Conservation (phyloP, 257 asterid species). For the Oldenlandia corymbosa region DNA sequence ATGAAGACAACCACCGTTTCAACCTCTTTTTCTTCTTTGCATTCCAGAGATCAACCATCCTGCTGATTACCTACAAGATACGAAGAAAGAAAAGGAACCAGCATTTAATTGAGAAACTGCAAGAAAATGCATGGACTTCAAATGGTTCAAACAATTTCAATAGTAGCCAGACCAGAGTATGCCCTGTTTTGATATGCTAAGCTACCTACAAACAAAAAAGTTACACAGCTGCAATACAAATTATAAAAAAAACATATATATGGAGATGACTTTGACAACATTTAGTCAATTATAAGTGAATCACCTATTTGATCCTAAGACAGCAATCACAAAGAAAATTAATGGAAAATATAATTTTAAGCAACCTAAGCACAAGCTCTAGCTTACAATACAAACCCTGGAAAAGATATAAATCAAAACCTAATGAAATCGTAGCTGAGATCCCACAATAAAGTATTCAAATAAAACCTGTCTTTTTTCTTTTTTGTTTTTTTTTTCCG, state of each 20-base stretch:
- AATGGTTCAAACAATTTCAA: too few relatives aligned
- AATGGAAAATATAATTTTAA: neutral
- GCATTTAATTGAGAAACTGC: neutral
- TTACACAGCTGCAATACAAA: neutral
- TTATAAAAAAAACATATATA: too few relatives aligned
- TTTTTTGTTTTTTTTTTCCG: neutral
- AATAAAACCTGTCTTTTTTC: too few relatives aligned
- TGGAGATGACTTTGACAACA: too few relatives aligned
- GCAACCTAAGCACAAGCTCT: neutral
- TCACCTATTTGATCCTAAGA: neutral
- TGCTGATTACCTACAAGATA: slow-evolving; percentile 61
- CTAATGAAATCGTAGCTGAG: neutral
- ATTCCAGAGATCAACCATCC: slow-evolving; percentile 55
- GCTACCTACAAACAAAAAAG: neutral
- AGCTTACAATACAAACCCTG: neutral
- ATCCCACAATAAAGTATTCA: too few relatives aligned
- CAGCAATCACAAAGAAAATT: neutral
- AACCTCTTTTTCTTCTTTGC: slow-evolving; percentile 42
- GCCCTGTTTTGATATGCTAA: neutral
- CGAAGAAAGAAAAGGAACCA: slow-evolving; percentile 15
- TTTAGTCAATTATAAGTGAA: neutral
- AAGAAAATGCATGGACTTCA: neutral
- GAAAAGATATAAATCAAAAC: neutral
- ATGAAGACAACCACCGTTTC: slow-evolving; percentile 41
- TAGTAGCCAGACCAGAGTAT: neutral